phyloP scores from a whole-genome alignment of 805 yeast species.

The Suhomyces sp. region DNA sequence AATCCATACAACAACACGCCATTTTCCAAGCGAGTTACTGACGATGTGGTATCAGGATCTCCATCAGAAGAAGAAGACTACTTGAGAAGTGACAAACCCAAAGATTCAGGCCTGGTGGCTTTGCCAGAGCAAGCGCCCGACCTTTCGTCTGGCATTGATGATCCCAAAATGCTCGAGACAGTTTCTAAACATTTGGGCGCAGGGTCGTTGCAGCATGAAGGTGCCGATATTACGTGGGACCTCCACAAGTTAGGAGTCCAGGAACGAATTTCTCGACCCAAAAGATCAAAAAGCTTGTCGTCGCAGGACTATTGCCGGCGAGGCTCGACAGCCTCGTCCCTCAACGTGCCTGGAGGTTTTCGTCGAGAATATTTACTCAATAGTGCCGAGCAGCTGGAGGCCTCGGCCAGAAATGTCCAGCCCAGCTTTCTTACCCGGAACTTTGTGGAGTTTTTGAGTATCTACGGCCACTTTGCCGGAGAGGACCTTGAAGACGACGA shows the following conservation, averaged over 20 bases:
- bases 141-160: constrained; percentile 22
- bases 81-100: neutral
- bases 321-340: constrained; percentile 61
- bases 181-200: constrained; percentile 39
- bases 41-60: constrained; percentile 2
- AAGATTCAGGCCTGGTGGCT: neutral
- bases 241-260: constrained; percentile 28
- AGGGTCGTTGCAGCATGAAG: constrained; percentile 38
- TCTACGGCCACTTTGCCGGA: constrained; percentile 87
- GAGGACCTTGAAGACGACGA: constrained; percentile 69
- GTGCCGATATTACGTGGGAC: constrained; percentile 54
- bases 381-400: constrained; percentile 10
- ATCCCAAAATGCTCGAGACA: constrained; percentile 30
- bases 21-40: constrained; percentile 8
- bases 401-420: constrained; percentile 18
- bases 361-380: constrained; percentile 61
- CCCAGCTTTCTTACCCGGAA: constrained; percentile 62
- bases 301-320: constrained; percentile 41
- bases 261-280: neutral
- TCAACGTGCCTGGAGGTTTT: constrained; percentile 81
- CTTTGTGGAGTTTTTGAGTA: constrained; percentile 71
- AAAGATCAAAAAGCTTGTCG: constrained; percentile 19
- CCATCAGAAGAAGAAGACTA: neutral
- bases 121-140: constrained; percentile 2
- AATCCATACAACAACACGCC: constrained; percentile 7